Base-by-base conservation (phyloP, 768 basidiomycete species). In the Gloeophyllum trabeum region DNA sequence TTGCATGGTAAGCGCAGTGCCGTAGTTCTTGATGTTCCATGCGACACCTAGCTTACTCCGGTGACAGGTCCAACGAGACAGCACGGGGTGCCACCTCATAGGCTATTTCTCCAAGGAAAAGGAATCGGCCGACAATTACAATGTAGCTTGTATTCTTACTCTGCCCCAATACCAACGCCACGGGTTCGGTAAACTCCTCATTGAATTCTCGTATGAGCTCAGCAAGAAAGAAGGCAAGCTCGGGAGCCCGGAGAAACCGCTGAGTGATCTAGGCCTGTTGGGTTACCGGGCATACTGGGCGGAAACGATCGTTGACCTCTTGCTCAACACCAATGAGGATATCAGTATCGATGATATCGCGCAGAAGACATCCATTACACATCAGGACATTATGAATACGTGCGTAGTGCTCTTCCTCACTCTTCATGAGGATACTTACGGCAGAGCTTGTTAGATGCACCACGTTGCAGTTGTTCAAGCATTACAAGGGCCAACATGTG, bases 51-150 rank as follows among this genome's bases (percentile, higher is more conserved):
- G n/a, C n/a, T n/a, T n/a, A n/a, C n/a, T n/a, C n/a, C n/a, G n/a
- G n/a, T n/a, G n/a, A n/a, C n/a, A n/a, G n/a, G n/a, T n/a, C n/a
- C n/a, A n/a, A n/a, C n/a, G n/a, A n/a, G 96, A 99, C 63, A 80
- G 86, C 10, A 65, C 72, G 18, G 96, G 96, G 24, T 91, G 88
- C 60, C 96, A 99, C 59, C 64, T 96, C 50, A 85, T 99, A 49
- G 94, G 94, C 20, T 99, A 97, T 65, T 99, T 99, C 63, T 97
- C 92, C 22, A 98, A 98, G 57, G 96, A 99, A 67, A 99, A 99
- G 59, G 96, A 99, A 61, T 93, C 79, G 2, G 85, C 96, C 21
- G 96, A 99, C 53, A 89, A 81, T 54, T 99, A 98, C 71, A 99
- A 99, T 61, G 88, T 99, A 42, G 96, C 96, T 0, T 99, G 96